Conservation (phyloP, 345 rosid genomes). For the Populus alba region DNA sequence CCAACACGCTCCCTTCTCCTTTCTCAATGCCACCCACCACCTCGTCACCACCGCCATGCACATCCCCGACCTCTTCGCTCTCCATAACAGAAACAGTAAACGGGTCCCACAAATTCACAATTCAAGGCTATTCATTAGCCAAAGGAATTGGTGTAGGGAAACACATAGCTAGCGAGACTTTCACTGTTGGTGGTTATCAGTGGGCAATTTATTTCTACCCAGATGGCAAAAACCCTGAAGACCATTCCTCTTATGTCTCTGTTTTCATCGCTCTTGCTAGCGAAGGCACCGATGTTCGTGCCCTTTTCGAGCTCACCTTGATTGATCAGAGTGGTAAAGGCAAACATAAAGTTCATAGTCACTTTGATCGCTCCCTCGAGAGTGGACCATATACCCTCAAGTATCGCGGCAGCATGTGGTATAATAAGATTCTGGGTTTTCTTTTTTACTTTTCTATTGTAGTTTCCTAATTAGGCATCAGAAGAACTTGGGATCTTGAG, state of each 20-base stretch:
- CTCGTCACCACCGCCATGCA: slow-evolving; percentile 6
- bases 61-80: slow-evolving; percentile 64
- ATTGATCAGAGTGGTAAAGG: slow-evolving; percentile 84
- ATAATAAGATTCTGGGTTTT: background rate
- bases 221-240: slow-evolving; percentile 88
- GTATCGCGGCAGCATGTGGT: slow-evolving; percentile 98
- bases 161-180: slow-evolving; percentile 89
- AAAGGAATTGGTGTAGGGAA: slow-evolving; percentile 89
- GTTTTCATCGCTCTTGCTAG: slow-evolving; percentile 91
- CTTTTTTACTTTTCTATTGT: background rate
- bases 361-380: slow-evolving; percentile 85
- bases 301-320: slow-evolving; percentile 76
- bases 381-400: slow-evolving; percentile 91
- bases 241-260: slow-evolving; percentile 72
- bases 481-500: too few relatives aligned
- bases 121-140: slow-evolving; percentile 83
- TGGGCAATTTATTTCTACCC: slow-evolving; percentile 96
- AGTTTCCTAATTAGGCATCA: too few relatives aligned
- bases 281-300: slow-evolving; percentile 91
- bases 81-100: slow-evolving; percentile 78
- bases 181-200: slow-evolving; percentile 75
- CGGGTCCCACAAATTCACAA: slow-evolving; percentile 80
- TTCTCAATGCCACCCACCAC: slow-evolving; percentile 6
- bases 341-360: slow-evolving; percentile 86
- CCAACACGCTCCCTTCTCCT: background rate